Percentiles rank a stretch among this genome's conserved stretches.
phyloP scores from a whole-genome alignment of 768 basidiomycete species.

The Clitopilus hobsonii region DNA sequence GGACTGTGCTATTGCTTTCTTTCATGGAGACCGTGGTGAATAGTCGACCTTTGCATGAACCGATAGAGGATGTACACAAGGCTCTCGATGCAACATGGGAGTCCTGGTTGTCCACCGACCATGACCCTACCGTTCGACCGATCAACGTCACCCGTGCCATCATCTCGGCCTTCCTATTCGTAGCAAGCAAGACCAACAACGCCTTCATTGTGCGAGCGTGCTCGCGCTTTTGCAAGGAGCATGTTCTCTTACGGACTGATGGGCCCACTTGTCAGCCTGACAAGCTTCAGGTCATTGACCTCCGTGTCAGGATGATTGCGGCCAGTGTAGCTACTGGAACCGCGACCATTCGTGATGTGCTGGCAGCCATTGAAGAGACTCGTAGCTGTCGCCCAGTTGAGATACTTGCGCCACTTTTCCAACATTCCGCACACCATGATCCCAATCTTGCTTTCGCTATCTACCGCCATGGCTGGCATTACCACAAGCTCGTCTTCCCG shows the following conservation, averaged over 20 bases:
- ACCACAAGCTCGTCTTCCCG: no score
- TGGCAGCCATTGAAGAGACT: constrained; percentile 18
- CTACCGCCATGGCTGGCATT: constrained; percentile 24
- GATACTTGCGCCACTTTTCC: constrained; percentile 19
- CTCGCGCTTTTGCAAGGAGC: constrained; percentile 22
- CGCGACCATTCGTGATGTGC: constrained; percentile 22
- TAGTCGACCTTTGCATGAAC: background rate
- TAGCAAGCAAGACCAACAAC: constrained; percentile 36
- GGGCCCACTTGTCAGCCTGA: constrained; percentile 5
- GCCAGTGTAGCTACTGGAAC: constrained; percentile 23
- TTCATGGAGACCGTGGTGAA: background rate
- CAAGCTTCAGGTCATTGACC: constrained; percentile 22
- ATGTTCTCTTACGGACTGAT: constrained; percentile 11
- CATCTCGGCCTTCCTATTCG: constrained; percentile 38
- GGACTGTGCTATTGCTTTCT: constrained; percentile 3
- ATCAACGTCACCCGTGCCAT: constrained; percentile 30
- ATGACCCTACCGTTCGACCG: constrained; percentile 7
- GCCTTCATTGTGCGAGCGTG: constrained; percentile 30
- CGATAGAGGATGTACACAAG: constrained; percentile 14
- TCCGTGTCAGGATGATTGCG: constrained; percentile 30
- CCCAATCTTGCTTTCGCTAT: constrained; percentile 24
- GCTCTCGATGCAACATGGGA: constrained; percentile 33
- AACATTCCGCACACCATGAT: constrained; percentile 23
- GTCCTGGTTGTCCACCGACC: constrained; percentile 27
- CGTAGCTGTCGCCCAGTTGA: constrained; percentile 19